Percentiles rank a stretch among this genome's conserved stretches.
phyloP scores from a whole-genome alignment of 2,329 filamentous ascomycete species.

The Aspergillus hiratsukae region DNA sequence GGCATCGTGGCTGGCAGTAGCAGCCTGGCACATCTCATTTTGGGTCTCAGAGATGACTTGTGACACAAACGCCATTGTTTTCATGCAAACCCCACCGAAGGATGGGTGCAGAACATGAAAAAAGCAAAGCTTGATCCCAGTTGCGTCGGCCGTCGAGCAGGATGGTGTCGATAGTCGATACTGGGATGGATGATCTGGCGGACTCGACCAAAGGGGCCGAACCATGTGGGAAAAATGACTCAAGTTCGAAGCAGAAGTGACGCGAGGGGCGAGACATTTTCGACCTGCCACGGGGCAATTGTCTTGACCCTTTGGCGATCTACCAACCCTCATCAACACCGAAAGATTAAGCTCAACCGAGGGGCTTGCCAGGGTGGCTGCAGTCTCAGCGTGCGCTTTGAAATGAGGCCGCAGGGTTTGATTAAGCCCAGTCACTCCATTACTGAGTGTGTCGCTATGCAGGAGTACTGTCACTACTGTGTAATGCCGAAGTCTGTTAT shows the following conservation, averaged over 20 bases:
- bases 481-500: not conserved
- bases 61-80: not conserved
- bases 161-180: not conserved
- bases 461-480: not conserved
- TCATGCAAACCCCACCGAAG: not conserved
- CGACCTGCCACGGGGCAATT: not conserved
- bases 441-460: not conserved
- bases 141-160: not conserved
- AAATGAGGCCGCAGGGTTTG: not conserved
- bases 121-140: not conserved
- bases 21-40: not conserved
- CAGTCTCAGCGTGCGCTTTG: not conserved
- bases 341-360: not conserved
- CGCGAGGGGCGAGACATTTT: constrained; percentile 3
- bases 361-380: not conserved
- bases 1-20: not conserved
- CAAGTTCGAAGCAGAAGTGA: not conserved
- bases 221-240: not conserved
- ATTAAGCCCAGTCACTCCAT: not conserved
- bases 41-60: not conserved
- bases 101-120: not conserved
- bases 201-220: not conserved
- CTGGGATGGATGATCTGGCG: not conserved
- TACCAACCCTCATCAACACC: not conserved
- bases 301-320: not conserved